A percentile compares a stretch with the other conserved stretches of the same genome.
These are phyloP conservation scores for Thymus quinquecostatus DNA, from an alignment of 257 asterid genomes.

Conservation along the genomic window DNA sequence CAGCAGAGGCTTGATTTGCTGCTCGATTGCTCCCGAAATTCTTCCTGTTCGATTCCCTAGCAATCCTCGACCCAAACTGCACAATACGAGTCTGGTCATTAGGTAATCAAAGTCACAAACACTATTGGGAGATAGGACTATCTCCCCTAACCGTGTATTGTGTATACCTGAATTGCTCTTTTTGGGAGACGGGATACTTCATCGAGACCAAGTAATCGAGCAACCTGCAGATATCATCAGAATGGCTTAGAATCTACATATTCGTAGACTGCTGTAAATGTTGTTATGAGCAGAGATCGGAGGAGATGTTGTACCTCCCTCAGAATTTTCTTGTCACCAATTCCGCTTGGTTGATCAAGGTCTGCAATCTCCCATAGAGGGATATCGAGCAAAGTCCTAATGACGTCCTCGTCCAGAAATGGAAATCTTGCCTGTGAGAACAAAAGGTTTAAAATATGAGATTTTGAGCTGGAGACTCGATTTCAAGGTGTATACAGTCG, in stretches of 20 bases:
- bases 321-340: slow-evolving; percentile 86
- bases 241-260: no score
- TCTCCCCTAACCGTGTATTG: not conserved
- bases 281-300: not conserved
- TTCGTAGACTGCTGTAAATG: not conserved
- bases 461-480: slow-evolving; percentile 10
- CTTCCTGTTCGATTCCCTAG: slow-evolving; percentile 88
- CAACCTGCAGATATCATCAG: slow-evolving; percentile 53
- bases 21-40: slow-evolving; percentile 95
- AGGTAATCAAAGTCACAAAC: no score
- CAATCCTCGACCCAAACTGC: slow-evolving; percentile 92
- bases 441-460: slow-evolving; percentile 5
- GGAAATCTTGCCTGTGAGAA: slow-evolving; percentile 83
- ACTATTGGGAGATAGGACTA: not conserved
- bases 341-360: slow-evolving; percentile 87
- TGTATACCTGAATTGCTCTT: slow-evolving; percentile 88
- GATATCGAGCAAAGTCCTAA: slow-evolving; percentile 71
- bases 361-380: slow-evolving; percentile 95
- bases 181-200: slow-evolving; percentile 85
- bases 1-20: slow-evolving; percentile 95
- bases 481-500: slow-evolving; percentile 11
- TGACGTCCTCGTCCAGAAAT: slow-evolving; percentile 92
- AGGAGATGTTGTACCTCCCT: slow-evolving; percentile 60
- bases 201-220: slow-evolving; percentile 72
- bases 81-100: not conserved